A percentile compares a stretch with the other conserved stretches of the same genome.
Conservation (phyloP, 805 yeast genomes). For the Sugiyamaella mastotermitis region DNA sequence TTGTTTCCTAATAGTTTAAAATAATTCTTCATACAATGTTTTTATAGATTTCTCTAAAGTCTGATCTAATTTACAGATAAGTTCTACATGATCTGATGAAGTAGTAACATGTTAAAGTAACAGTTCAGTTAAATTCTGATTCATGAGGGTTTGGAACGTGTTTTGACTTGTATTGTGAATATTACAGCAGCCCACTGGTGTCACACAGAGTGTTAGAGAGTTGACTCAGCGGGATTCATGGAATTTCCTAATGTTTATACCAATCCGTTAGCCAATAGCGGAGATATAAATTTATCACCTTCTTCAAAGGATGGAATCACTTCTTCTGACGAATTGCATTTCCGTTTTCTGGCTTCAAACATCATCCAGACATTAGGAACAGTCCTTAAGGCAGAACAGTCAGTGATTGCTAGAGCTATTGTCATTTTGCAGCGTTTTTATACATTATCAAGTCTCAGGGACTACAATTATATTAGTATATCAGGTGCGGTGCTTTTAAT, state of each 20-base stretch:
- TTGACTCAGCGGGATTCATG: too few species aligned
- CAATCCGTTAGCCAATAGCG: constrained; percentile 5
- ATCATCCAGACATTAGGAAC: constrained; percentile 11
- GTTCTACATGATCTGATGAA: too few species aligned
- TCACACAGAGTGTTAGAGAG: too few species aligned
- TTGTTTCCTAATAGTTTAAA: too few species aligned
- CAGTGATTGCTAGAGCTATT: constrained; percentile 11
- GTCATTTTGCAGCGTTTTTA: constrained; percentile 10
- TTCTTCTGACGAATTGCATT: not conserved
- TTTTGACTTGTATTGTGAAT: too few species aligned
- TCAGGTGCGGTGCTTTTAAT: constrained; percentile 2
- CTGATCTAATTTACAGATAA: too few species aligned
- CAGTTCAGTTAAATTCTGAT: too few species aligned
- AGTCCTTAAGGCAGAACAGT: constrained; percentile 8
- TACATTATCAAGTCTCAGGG: constrained; percentile 1
- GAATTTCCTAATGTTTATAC: constrained; percentile 1
- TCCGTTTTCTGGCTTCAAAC: constrained; percentile 5
- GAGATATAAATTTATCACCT: constrained; percentile 1
- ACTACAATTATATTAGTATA: constrained; percentile 1
- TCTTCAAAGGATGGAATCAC: not conserved
- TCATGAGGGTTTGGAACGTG: too few species aligned
- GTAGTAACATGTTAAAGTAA: too few species aligned
- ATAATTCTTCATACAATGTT: too few species aligned
- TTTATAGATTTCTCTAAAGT: too few species aligned
- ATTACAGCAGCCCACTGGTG: too few species aligned